phyloP scores from a whole-genome alignment of 768 basidiomycete genomes.

The Collybia sordida region DNA sequence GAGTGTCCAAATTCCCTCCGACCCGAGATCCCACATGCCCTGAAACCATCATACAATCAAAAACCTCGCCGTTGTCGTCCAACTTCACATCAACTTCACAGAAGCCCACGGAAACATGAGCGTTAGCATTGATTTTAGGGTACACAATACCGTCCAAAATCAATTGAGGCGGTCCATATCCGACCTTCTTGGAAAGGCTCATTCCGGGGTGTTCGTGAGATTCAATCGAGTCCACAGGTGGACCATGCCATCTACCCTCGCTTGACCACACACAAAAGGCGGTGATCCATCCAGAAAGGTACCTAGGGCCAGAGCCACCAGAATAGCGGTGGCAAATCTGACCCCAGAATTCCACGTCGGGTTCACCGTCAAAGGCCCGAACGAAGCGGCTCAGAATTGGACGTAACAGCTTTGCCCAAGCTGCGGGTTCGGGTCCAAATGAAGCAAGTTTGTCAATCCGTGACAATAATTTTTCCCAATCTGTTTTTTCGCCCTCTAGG shows the following conservation, averaged over 20 bases:
- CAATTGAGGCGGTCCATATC: too few species aligned
- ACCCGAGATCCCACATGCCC: conserved; percentile 16
- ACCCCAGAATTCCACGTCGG: conserved; percentile 9
- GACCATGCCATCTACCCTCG: conserved; percentile 2
- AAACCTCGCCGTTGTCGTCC: conserved; percentile 6
- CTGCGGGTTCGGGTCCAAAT: conserved; percentile 19
- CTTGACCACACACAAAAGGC: conserved; percentile 11
- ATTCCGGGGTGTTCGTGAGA: not conserved
- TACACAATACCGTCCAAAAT: too few species aligned
- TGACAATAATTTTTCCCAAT: conserved; percentile 20
- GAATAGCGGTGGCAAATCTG: conserved; percentile 2
- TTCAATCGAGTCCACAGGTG: not conserved
- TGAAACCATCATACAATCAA: conserved; percentile 21
- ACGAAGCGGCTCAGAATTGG: conserved; percentile 19
- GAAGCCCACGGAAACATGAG: not conserved
- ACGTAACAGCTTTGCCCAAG: conserved; percentile 19
- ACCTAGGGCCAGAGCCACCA: not conserved
- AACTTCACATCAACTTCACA: conserved; percentile 9
- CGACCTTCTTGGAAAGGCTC: too few species aligned
- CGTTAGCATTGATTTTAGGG: too few species aligned
- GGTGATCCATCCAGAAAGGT: conserved; percentile 7
- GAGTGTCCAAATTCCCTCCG: conserved; percentile 7
- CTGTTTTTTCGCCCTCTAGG: conserved; percentile 17
- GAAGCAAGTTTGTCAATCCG: conserved; percentile 19
- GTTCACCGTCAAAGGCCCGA: conserved; percentile 12